A percentile compares a stretch with the other conserved stretches of the same genome.
These are phyloP conservation scores for Dioscorea cayenensis DNA, from an alignment of 116 monocot species.

Conservation along the genomic window DNA sequence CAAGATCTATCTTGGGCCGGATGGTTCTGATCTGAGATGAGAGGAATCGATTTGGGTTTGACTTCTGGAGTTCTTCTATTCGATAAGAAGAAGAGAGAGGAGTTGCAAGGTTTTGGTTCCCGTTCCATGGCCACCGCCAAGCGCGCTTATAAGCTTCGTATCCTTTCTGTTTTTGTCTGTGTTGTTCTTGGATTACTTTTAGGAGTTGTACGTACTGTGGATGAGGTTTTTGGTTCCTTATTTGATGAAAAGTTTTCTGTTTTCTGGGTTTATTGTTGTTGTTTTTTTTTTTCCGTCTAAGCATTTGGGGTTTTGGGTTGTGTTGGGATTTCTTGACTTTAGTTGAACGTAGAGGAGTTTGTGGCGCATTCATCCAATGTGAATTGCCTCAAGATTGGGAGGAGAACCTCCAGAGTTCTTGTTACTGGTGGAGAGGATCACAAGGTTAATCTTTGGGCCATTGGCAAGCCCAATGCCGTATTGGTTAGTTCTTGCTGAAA, in stretches of 20 bases:
- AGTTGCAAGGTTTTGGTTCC: neutral
- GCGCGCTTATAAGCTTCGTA: constrained; percentile 97
- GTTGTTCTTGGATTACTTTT: too few relatives aligned
- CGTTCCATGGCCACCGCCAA: constrained; percentile 61
- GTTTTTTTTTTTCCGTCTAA: neutral
- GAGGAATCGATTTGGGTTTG: constrained; percentile 1
- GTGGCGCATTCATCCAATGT: constrained; percentile 95
- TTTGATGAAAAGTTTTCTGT: neutral
- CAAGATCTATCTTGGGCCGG: constrained; percentile 30
- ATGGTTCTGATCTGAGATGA: constrained; percentile 40
- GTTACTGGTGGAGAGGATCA: constrained; percentile 93
- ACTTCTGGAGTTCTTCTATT: constrained; percentile 1
- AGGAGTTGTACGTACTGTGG: too few relatives aligned
- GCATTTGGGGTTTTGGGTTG: neutral
- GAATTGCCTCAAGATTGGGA: constrained; percentile 94
- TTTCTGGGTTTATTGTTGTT: too few relatives aligned
- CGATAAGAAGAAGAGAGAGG: constrained; percentile 7
- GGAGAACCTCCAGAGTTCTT: constrained; percentile 89
- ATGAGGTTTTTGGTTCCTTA: neutral
- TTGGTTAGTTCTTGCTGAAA: constrained; percentile 43
- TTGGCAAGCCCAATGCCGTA: constrained; percentile 92
- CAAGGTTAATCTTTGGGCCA: constrained; percentile 28
- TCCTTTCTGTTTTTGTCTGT: constrained; percentile 31
- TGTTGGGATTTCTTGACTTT: constrained; percentile 36
- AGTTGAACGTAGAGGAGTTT: constrained; percentile 75